Conservation (phyloP, 305 asterid species). For the Stenogyne calaminthoides region DNA sequence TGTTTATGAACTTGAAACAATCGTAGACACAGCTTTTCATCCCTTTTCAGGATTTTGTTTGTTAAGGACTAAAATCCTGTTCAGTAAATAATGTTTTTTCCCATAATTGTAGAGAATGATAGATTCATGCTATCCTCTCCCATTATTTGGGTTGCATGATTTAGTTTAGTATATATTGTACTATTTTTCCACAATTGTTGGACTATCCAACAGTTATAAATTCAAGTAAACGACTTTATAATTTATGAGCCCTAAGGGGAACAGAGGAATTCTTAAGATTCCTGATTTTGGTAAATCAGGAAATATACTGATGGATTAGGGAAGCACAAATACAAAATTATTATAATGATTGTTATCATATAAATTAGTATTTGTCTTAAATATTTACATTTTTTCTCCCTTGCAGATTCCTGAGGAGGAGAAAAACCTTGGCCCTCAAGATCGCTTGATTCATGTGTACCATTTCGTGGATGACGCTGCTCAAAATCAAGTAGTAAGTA, state of each 20-base stretch:
- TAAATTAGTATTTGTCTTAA: constrained; percentile 1
- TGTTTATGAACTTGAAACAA: neutral
- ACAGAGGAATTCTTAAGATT: neutral
- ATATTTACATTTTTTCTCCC: neutral
- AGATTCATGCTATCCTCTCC: constrained; percentile 3
- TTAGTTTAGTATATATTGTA: neutral
- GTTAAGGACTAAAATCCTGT: neutral
- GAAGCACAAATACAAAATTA: neutral
- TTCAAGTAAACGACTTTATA: neutral
- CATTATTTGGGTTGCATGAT: constrained; percentile 1
- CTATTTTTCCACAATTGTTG: neutral
- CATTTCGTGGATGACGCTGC: constrained; percentile 54
- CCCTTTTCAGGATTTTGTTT: neutral
- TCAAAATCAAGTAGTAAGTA: constrained; percentile 54
- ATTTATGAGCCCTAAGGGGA: neutral
- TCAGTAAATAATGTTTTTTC: neutral
- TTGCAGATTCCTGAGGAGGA: constrained; percentile 59
- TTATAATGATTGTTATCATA: neutral
- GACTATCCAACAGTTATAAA: neutral
- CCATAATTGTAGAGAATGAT: neutral
- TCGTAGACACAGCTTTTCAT: neutral
- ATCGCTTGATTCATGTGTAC: constrained; percentile 56
- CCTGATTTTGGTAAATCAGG: neutral
- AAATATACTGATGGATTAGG: neutral
- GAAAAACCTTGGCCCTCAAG: constrained; percentile 45